Base-by-base conservation (phyloP, 305 asterid species). In the Rubia peregrina region DNA sequence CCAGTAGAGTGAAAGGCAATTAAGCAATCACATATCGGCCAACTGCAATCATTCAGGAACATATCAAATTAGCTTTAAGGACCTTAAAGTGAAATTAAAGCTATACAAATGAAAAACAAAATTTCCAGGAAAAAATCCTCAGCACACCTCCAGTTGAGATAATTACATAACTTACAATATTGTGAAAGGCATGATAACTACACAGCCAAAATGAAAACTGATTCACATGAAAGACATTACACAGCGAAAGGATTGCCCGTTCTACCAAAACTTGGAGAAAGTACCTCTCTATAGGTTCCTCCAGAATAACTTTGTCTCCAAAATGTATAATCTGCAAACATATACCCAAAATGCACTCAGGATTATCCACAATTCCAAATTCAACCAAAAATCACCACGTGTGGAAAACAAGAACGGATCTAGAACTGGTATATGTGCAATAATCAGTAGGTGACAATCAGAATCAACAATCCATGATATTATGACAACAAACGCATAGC, bases 11-110 rank as follows among this genome's bases (percentile, higher is more conserved):
- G 81, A 86, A 91, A 94, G 61, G 96, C 99, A 79, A 94, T 86
- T 85, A 94, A 82, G 76, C 98, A 94, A 71, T 94, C 96, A 72
- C 99, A 91, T 74, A 87, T 76, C 19, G 96, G 96, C 97, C 99
- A 94, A 68, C 99, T 94, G 85, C 81, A 81, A 75, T 61, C 43
- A 66, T 61, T 53, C 43, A 67, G 60, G 62, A 70, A 65, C 41
- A n/a, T 43, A 65, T 42, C 40, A 14, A 22, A 59, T 67, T 56
- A 80, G 75, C 71, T 65, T 19, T 42, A 53, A 57, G 40, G 36
- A 12, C n/a, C n/a, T 38, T 40, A 26, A 12, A 21, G 26, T 16
- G 63, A 40, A 40, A 24, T 33, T 6, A 38, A 48, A 68, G 38
- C 16, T 10, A 70, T 40, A 56, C 30, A 40, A 21, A 11, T 57